These are phyloP conservation scores for Magnaporthiopsis rhizophila DNA, from an alignment of 2,329 filamentous ascomycete species.

Conservation along the genomic window DNA sequence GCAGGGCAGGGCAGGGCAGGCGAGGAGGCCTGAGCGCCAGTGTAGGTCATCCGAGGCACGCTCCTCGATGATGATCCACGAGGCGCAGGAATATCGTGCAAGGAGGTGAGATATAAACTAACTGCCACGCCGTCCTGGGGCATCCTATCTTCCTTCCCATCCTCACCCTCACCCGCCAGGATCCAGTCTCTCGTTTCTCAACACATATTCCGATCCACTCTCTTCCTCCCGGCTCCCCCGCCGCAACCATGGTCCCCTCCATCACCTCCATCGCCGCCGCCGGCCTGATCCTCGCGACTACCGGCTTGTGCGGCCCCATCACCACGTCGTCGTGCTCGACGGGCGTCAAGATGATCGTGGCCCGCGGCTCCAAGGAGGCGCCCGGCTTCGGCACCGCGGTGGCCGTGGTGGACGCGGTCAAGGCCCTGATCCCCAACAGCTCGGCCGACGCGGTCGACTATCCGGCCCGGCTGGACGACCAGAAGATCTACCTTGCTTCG, in stretches of 20 bases:
- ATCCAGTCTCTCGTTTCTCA: background rate
- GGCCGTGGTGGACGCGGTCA: conserved; percentile 22
- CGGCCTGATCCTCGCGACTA: background rate
- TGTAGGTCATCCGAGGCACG: too few species aligned
- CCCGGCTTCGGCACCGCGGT: conserved; percentile 24
- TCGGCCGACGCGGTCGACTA: conserved; percentile 34
- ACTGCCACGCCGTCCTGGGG: too few species aligned
- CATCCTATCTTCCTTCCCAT: too few species aligned
- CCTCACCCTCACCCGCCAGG: too few species aligned
- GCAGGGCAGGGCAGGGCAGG: too few species aligned
- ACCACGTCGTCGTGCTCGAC: background rate
- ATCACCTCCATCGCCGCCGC: background rate
- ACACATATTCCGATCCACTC: too few species aligned
- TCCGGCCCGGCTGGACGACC: conserved; percentile 47
- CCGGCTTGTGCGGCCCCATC: background rate
- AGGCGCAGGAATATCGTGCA: too few species aligned
- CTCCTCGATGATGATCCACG: too few species aligned
- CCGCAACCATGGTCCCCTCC: background rate
- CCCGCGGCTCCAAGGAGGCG: conserved; percentile 23
- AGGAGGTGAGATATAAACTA: too few species aligned
- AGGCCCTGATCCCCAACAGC: conserved; percentile 21
- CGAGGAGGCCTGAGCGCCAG: too few species aligned
- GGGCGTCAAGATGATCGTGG: conserved; percentile 26
- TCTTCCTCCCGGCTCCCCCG: background rate
- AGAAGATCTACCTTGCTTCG: conserved; percentile 44